Percentiles rank a stretch among this genome's conserved stretches.
Evolutionary conservation across 768 basidiomycete species (phyloP).

Genomic region (Termitomyces bulborhizus): DNA sequence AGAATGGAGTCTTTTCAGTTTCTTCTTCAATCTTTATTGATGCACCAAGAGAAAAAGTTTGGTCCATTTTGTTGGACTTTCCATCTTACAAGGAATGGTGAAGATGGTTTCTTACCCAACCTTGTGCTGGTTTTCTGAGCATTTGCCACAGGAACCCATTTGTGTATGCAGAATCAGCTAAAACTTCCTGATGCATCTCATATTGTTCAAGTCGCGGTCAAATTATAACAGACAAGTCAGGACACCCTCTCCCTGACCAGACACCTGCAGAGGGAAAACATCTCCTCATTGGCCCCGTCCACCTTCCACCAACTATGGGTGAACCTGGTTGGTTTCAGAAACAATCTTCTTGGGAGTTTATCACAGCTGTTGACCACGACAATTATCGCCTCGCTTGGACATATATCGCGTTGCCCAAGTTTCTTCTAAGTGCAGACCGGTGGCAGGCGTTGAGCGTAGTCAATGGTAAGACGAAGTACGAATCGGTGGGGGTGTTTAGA

Average conservation of each 20-base stretch:
- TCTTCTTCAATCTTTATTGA: conserved; percentile 47
- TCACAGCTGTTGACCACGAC: conserved; percentile 46
- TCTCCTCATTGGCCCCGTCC: conserved; percentile 41
- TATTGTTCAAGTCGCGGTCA: conserved; percentile 39
- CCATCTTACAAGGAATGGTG: conserved; percentile 58
- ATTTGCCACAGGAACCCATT: conserved; percentile 53
- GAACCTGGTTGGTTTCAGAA: conserved; percentile 31
- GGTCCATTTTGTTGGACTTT: conserved; percentile 59
- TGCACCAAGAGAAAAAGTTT: conserved; percentile 56
- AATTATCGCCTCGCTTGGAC: conserved; percentile 56
- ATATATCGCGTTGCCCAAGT: conserved; percentile 31
- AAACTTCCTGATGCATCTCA: background rate
- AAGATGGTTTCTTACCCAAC: background rate
- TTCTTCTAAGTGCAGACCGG: conserved; percentile 47
- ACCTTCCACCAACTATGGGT: conserved; percentile 56
- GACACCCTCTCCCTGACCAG: conserved; percentile 38
- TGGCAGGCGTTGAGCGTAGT: conserved; percentile 57
- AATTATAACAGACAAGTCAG: conserved; percentile 33
- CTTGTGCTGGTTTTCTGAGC: background rate
- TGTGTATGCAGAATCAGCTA: conserved; percentile 33
- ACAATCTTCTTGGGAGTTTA: conserved; percentile 33
- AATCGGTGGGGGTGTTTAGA: conserved; percentile 55
- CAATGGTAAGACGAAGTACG: conserved; percentile 54
- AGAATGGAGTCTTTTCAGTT: conserved; percentile 40
- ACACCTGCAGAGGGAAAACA: conserved; percentile 41